A percentile compares a stretch with the other conserved stretches of the same genome.
phyloP scores from a whole-genome alignment of 495 filamentous ascomycete species.

The Penicillium salamii region DNA sequence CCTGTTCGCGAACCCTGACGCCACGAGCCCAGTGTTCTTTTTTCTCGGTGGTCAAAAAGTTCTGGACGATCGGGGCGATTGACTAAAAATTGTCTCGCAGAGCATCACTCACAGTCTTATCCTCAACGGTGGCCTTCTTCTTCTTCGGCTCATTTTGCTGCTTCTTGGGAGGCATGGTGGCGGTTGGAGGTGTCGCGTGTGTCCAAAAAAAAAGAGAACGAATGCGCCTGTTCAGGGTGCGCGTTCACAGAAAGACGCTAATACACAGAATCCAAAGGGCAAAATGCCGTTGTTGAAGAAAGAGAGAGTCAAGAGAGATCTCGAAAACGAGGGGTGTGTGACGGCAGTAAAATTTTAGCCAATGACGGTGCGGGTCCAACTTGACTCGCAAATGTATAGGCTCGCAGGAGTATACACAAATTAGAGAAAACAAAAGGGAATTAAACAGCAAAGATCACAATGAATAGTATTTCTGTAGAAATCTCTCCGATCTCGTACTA shows the following conservation, averaged over 20 bases:
- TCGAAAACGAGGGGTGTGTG: conserved; percentile 34
- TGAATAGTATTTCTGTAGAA: too few relatives aligned
- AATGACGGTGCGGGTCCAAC: conserved; percentile 21
- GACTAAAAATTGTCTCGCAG: too few relatives aligned
- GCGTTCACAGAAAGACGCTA: conserved; percentile 14
- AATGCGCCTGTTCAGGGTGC: conserved; percentile 20
- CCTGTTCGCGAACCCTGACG: too few relatives aligned
- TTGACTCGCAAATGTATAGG: background rate
- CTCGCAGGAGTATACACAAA: too few relatives aligned
- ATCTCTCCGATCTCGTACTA: too few relatives aligned
- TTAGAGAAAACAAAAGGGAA: too few relatives aligned
- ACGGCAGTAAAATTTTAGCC: conserved; percentile 26
- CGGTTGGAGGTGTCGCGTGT: conserved; percentile 19
- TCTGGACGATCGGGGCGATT: too few relatives aligned
- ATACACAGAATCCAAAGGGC: too few relatives aligned
- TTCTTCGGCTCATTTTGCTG: conserved; percentile 53
- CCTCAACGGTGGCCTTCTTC: conserved; percentile 76
- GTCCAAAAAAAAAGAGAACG: conserved; percentile 18
- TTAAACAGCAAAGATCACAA: too few relatives aligned
- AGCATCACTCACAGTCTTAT: conserved; percentile 58
- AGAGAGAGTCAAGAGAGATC: conserved; percentile 14
- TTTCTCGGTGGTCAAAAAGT: too few relatives aligned
- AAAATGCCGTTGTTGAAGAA: too few relatives aligned
- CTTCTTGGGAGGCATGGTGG: conserved; percentile 92
- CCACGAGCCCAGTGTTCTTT: too few relatives aligned